Conservation (phyloP, 768 basidiomycete species). For the Rhizopogon salebrosus region DNA sequence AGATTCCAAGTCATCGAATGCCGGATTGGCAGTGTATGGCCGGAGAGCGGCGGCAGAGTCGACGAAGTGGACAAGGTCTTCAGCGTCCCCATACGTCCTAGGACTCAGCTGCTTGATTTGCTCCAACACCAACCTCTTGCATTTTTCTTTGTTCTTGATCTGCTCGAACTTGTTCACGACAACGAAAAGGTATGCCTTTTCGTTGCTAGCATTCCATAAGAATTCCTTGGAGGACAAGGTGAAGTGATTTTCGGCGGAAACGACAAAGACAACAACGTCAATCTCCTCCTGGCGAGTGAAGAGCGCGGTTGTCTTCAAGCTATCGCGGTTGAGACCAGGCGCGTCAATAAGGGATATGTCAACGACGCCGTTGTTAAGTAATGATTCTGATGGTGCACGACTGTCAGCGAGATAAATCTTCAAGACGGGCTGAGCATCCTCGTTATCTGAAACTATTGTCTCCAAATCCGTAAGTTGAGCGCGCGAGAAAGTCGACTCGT, state of each 20-base stretch:
- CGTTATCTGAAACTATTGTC: constrained; percentile 57
- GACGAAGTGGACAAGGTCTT: constrained; percentile 96
- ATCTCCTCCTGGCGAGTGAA: constrained; percentile 97
- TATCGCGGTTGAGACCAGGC: constrained; percentile 95
- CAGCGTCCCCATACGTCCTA: constrained; percentile 84
- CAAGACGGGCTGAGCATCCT: constrained; percentile 60
- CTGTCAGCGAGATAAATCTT: constrained; percentile 88
- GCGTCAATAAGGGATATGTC: constrained; percentile 98
- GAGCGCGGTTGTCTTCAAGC: constrained; percentile 87
- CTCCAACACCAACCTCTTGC: constrained; percentile 81
- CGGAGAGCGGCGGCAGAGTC: constrained; percentile 78
- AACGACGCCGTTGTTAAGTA: constrained; percentile 91
- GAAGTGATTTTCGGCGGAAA: constrained; percentile 97
- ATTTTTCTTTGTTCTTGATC: constrained; percentile 93
- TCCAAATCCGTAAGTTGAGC: constrained; percentile 69
- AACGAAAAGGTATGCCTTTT: constrained; percentile 97
- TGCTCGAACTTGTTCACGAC: constrained; percentile 98
- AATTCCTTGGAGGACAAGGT: constrained; percentile 95
- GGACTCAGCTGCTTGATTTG: constrained; percentile 93
- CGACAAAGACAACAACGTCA: constrained; percentile 97
- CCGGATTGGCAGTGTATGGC: constrained; percentile 55
- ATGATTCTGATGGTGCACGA: constrained; percentile 71
- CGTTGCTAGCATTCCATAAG: constrained; percentile 85
- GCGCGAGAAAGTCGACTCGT: constrained; percentile 74
- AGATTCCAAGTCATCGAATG: constrained; percentile 87